Evolutionary conservation across 2,329 filamentous ascomycete species (phyloP).

Genomic region (Dactylellina leptospora): DNA sequence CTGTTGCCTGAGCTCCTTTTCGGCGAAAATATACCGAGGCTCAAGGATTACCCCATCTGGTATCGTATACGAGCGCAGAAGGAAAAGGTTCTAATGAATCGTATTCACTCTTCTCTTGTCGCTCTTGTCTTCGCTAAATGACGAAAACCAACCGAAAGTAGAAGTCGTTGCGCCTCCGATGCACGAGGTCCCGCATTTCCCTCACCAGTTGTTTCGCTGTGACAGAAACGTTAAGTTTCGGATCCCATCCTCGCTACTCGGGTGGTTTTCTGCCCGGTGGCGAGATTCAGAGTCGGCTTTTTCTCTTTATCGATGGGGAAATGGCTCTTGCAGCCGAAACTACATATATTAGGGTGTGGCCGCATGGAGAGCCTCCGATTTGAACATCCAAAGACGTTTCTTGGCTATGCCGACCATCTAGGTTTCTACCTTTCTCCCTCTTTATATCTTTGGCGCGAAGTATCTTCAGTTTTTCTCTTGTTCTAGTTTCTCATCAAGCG

Average conservation of each 20-base stretch:
- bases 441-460: too few species aligned
- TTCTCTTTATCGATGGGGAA: slow-evolving; percentile 21
- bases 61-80: slow-evolving; percentile 21
- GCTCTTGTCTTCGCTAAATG: neutral
- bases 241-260: slow-evolving; percentile 20
- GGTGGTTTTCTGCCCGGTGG: slow-evolving; percentile 31
- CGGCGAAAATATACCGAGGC: slow-evolving; percentile 9
- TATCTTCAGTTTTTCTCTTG: too few species aligned
- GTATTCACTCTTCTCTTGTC: slow-evolving; percentile 5
- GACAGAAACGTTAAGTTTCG: slow-evolving; percentile 8
- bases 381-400: slow-evolving; percentile 20
- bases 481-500: too few species aligned
- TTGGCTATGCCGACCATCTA: slow-evolving; percentile 3
- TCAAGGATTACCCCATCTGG: slow-evolving; percentile 11
- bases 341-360: slow-evolving; percentile 14
- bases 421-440: neutral
- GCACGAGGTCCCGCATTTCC: too few species aligned
- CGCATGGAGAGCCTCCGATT: slow-evolving; percentile 7
- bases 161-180: slow-evolving; percentile 1
- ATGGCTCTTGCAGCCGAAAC: slow-evolving; percentile 16
- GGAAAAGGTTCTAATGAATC: slow-evolving; percentile 3
- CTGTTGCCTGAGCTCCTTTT: neutral
- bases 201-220: too few species aligned
- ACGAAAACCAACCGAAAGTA: slow-evolving; percentile 1
- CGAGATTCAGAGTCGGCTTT: slow-evolving; percentile 14